Conservation (phyloP, 2,329 filamentous ascomycete species). For the Fusarium tjaetaba region DNA sequence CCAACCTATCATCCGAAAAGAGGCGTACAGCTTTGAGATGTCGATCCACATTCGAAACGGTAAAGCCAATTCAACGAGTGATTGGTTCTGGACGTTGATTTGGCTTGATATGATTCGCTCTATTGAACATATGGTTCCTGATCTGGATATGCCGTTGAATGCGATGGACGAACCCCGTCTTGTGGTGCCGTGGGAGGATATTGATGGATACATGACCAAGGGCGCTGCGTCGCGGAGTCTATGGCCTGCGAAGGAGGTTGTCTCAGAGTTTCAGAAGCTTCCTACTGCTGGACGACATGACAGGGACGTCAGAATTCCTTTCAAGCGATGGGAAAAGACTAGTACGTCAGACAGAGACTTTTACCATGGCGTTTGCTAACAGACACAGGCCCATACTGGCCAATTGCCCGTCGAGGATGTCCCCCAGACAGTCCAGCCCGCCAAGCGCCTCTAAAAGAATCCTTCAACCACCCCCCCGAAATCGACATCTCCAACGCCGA, state of each 20-base stretch:
- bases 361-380: background rate
- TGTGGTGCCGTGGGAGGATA: slow-evolving; percentile 70
- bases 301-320: slow-evolving; percentile 47
- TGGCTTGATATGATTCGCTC: slow-evolving; percentile 64
- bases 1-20: slow-evolving; percentile 59
- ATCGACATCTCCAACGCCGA: slow-evolving; percentile 58
- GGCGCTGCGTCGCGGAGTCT: slow-evolving; percentile 61
- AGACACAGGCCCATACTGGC: slow-evolving; percentile 62
- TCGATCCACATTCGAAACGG: slow-evolving; percentile 66
- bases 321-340: slow-evolving; percentile 62
- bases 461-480: slow-evolving; percentile 56
- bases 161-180: slow-evolving; percentile 74
- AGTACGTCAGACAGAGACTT: slow-evolving; percentile 48
- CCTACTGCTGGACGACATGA: slow-evolving; percentile 51
- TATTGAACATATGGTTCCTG: slow-evolving; percentile 66
- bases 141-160: slow-evolving; percentile 75
- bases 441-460: slow-evolving; percentile 53
- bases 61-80: slow-evolving; percentile 60
- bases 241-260: slow-evolving; percentile 55
- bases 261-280: slow-evolving; percentile 56
- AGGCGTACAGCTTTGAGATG: slow-evolving; percentile 67
- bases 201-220: slow-evolving; percentile 62
- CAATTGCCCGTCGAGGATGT: slow-evolving; percentile 68
- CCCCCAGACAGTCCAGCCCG: slow-evolving; percentile 70
- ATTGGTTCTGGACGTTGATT: slow-evolving; percentile 68